phyloP scores from a whole-genome alignment of 441 rosid species.

The Raphanus hybrid region DNA sequence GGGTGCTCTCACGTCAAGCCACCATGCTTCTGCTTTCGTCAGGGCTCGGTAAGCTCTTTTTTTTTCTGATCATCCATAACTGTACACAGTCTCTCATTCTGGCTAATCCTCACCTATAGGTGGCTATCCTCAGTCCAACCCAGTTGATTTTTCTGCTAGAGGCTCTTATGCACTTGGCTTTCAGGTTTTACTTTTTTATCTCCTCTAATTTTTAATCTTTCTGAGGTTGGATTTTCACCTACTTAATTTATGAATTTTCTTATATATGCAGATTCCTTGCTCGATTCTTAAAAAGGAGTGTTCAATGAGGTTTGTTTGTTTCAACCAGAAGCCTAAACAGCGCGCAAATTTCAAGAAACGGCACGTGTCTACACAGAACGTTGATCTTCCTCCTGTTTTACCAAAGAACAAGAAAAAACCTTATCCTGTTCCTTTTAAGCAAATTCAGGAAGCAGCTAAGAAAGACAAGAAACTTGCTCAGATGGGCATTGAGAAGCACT shows the following conservation, averaged over 20 bases:
- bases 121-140: conserved; percentile 42
- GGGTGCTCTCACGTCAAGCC: conserved; percentile 8
- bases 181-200: conserved; percentile 52
- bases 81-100: not conserved
- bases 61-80: not conserved
- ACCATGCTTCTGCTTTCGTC: conserved; percentile 26
- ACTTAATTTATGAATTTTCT: not conserved
- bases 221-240: conserved; percentile 4
- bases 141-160: conserved; percentile 42
- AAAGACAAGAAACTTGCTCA: conserved; percentile 76
- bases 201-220: conserved; percentile 17
- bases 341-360: conserved; percentile 41
- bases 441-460: conserved; percentile 67
- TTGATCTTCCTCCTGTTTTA: conserved; percentile 73
- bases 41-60: conserved; percentile 7
- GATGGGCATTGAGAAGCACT: conserved; percentile 80
- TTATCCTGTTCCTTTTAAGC: conserved; percentile 70
- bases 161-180: conserved; percentile 46
- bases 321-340: conserved; percentile 41
- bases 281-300: conserved; percentile 36
- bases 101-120: conserved; percentile 36
- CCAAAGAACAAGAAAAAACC: conserved; percentile 92
- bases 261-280: conserved; percentile 47
- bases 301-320: not conserved
- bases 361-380: conserved; percentile 60